phyloP scores from a whole-genome alignment of 2,329 filamentous ascomycete species.

The Aspergillus niger region DNA sequence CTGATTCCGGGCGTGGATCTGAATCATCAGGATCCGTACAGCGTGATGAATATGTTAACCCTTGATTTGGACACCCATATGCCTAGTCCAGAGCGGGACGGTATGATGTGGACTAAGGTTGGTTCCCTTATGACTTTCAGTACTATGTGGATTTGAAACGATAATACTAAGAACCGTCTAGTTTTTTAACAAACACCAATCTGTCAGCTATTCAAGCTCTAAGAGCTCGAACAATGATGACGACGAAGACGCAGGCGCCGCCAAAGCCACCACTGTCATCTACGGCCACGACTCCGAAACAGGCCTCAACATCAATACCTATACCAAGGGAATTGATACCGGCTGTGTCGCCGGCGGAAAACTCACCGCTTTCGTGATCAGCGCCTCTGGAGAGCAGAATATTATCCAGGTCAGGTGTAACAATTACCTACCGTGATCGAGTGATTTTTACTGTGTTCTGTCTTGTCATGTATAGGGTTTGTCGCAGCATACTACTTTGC shows the following conservation, averaged over 20 bases:
- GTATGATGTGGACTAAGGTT: conserved; percentile 67
- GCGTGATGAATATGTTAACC: conserved; percentile 90
- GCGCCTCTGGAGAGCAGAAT: conserved; percentile 51
- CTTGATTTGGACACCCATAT: conserved; percentile 65
- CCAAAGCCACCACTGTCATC: conserved; percentile 65
- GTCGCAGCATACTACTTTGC: neutral
- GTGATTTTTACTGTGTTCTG: neutral
- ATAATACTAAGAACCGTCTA: conserved; percentile 19
- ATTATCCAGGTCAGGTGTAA: conserved; percentile 48
- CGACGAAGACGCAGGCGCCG: conserved; percentile 23
- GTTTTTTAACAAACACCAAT: conserved; percentile 56
- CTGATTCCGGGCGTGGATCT: conserved; percentile 74
- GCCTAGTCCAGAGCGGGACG: conserved; percentile 55
- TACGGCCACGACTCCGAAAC: conserved; percentile 83
- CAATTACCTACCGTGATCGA: conserved; percentile 26
- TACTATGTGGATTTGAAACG: neutral
- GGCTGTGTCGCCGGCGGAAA: conserved; percentile 75
- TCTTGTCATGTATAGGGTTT: neutral
- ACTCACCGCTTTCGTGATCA: conserved; percentile 76
- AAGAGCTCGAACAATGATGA: conserved; percentile 14
- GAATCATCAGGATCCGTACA: conserved; percentile 71
- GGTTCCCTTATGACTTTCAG: conserved; percentile 1
- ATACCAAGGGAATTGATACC: conserved; percentile 83
- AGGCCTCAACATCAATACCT: conserved; percentile 67
- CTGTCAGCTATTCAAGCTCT: conserved; percentile 28